Evolutionary conservation across 345 rosid genomes (phyloP).

Genomic region (Schrenkiella parvula): DNA sequence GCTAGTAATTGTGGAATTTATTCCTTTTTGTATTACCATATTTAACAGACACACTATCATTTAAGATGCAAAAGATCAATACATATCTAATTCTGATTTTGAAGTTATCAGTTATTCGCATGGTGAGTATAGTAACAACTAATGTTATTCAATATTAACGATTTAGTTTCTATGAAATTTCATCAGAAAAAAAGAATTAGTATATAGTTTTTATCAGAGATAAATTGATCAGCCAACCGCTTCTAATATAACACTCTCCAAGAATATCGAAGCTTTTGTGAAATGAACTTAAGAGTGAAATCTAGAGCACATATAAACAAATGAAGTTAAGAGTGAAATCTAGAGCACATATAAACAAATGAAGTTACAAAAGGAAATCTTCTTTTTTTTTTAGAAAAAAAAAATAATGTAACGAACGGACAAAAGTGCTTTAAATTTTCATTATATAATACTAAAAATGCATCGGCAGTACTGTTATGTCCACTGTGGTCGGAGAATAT

Average conservation of each 20-base stretch:
- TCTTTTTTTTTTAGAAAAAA: no score
- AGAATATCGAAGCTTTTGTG: not conserved
- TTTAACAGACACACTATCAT: not conserved
- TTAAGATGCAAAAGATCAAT: not conserved
- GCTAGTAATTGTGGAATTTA: not conserved
- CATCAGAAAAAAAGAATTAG: not conserved
- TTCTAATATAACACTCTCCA: not conserved
- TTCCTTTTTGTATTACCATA: not conserved
- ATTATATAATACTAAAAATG: not conserved
- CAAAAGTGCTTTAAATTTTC: conserved; percentile 1
- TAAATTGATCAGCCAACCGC: not conserved
- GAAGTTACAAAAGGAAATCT: conserved; percentile 16
- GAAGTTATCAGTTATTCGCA: not conserved
- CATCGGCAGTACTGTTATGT: conserved; percentile 12
- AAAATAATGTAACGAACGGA: conserved; percentile 2
- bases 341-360: not conserved
- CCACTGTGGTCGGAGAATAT: conserved; percentile 38
- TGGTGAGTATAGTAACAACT: not conserved
- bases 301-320: not conserved
- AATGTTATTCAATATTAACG: not conserved
- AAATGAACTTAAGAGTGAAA: no score
- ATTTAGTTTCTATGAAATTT: not conserved
- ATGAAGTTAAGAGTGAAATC: not conserved
- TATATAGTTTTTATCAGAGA: not conserved
- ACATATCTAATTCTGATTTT: not conserved